Conservation (phyloP, 2,329 filamentous ascomycete species). For the Fusarium napiforme region DNA sequence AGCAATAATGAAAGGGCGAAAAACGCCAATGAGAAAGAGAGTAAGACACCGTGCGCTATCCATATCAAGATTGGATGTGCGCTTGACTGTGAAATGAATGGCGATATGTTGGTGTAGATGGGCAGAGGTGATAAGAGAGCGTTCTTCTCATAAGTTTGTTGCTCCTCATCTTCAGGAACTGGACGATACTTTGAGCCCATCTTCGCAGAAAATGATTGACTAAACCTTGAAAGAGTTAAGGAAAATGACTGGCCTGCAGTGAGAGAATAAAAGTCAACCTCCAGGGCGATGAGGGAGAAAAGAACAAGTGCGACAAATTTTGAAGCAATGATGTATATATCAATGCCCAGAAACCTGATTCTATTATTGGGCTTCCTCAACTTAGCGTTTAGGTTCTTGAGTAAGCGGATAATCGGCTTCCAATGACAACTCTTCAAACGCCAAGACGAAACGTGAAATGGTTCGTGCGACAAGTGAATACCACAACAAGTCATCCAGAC, state of each 20-base stretch:
- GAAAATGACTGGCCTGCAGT: neutral
- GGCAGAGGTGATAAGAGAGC: slow-evolving; percentile 6
- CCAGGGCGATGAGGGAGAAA: neutral
- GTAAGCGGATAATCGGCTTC: slow-evolving; percentile 7
- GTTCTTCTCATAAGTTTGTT: slow-evolving; percentile 21
- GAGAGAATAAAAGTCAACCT: neutral
- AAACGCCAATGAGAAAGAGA: slow-evolving; percentile 24
- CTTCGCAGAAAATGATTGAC: neutral
- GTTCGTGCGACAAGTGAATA: neutral
- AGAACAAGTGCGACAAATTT: neutral
- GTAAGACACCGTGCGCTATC: slow-evolving; percentile 23
- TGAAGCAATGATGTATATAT: neutral
- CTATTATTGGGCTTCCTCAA: neutral
- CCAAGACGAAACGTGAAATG: slow-evolving; percentile 24
- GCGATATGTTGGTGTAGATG: neutral
- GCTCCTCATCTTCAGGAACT: slow-evolving; percentile 25
- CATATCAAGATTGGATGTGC: slow-evolving; percentile 11
- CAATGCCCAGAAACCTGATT: neutral
- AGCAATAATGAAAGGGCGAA: slow-evolving; percentile 25
- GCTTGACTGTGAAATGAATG: neutral
- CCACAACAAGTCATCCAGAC: neutral
- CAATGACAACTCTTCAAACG: slow-evolving; percentile 4
- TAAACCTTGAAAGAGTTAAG: neutral
- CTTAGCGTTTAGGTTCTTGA: neutral
- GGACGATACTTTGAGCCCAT: slow-evolving; percentile 18